Base-by-base conservation (phyloP, 345 rosid genomes). In the Tarenaya hassleriana region DNA sequence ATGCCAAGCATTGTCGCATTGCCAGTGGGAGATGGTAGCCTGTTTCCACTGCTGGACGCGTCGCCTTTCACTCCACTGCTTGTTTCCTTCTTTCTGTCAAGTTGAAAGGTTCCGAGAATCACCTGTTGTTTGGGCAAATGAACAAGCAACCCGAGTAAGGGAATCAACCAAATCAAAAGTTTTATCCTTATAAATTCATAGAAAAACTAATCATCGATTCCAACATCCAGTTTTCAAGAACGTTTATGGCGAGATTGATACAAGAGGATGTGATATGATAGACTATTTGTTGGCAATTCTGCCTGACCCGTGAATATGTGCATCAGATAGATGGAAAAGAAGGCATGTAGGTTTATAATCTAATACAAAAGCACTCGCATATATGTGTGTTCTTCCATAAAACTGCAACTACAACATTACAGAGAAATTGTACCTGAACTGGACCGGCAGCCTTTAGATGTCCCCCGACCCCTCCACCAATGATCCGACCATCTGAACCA, bases 401-500 rank as follows among this genome's bases (percentile, higher is more conserved):
- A 11, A 4, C 16, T 17, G 6, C 16, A n/a, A 42, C 29, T 12
- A 18, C 6, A 10, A 39, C 45, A 61, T 0, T 11, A 46, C n/a
- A n/a, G n/a, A n/a, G n/a, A n/a, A 52, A 32, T 50, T 32, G 29
- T 55, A 91, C 98, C 95, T 91, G 92, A 34, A 91, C 98, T 19
- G 95, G 92, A 37, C 98, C 90, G 4, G 84, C 84, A 55, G 98
- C 98, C 40, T 70, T 79, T 48, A 91, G 75, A 33, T 78, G 77
- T 47, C 95, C 96, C 12, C 86, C 84, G 67, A 91, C 81, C 52
- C 86, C 96, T 63, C 98, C 98, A n/a, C 98, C 98, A 38, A 91
- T 63, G 41, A 84, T 75, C 58, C 84, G 88, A 52, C 96, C 96
- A 69, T 77, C 78, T 15, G 81, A 43, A 69, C 54, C 70, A 52